A percentile compares a stretch with the other conserved stretches of the same genome.
Evolutionary conservation across 306 rosid species (phyloP).

Genomic region (Gillenia trifoliata): DNA sequence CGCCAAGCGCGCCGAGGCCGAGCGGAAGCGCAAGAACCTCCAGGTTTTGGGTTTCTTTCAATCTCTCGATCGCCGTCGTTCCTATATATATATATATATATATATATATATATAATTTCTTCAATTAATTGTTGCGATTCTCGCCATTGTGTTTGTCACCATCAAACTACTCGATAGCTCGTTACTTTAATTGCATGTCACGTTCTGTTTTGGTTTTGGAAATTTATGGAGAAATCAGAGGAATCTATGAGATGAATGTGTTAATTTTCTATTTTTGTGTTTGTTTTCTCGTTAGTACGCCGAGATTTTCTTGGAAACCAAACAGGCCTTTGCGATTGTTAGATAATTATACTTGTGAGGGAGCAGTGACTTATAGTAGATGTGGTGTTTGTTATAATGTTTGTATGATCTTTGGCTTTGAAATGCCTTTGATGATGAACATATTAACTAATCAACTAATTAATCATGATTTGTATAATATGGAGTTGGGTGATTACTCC

Average conservation of each 20-base stretch:
- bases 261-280: not conserved
- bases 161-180: not conserved
- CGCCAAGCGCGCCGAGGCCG: conserved; percentile 69
- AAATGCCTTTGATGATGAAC: not conserved
- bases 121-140: not conserved
- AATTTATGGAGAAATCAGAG: not conserved
- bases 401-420: not conserved
- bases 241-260: not conserved
- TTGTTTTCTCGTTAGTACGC: not conserved
- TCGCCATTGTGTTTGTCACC: not conserved
- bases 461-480: not conserved
- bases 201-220: not conserved
- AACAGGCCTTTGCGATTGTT: not conserved
- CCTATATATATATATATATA: no score
- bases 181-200: not conserved
- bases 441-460: not conserved
- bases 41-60: conserved; percentile 63
- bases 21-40: conserved; percentile 44
- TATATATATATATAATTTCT: no score
- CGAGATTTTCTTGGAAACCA: not conserved
- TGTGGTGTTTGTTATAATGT: not conserved
- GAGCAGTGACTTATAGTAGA: not conserved
- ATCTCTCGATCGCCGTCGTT: not conserved
- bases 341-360: not conserved
- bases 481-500: not conserved